Evolutionary conservation across 2,329 filamentous ascomycete genomes (phyloP), one percentile per base, ranked within the genome.

Genomic region (Aureobasidium sp.): DNA sequence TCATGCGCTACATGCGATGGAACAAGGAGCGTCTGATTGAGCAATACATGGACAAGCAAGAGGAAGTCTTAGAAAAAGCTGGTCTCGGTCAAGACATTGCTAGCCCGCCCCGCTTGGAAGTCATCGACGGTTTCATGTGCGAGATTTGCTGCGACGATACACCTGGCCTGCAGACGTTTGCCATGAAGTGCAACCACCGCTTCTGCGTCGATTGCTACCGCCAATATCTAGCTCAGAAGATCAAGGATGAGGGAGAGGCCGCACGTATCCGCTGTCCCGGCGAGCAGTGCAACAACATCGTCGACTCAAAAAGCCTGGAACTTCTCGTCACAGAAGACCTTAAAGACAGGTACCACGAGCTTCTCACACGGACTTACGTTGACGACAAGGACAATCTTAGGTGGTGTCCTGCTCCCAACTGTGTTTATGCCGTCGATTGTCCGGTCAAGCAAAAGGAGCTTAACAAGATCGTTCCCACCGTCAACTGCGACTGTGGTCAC

Each of bases 331-430:
- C 81, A 29, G 73, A 78, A 37, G 81, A 83, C 61, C 74, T 87
- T 34, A 81, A 79, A 63, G 79, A 81, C 44, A 85, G 91, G 67
- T 99, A 99, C 71, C 85, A 89, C 66, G 86, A 89, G 68, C 82
- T 99, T 17, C 85, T 99, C 37, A 96, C 90, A 70, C 83, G 94
- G 68, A 97, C 92, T 7, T 99, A 96, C 70, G 94, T 99, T 64
- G 94, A 99, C 74, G 93, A 99, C 75, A 96, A 91, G 76, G 92
- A 96, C 62, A 88, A 88, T 62, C 84, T 97, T 64, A 96, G 96
- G 74, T 99, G 94, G 94, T 99, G 94, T 73, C 94, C 94, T 0
- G 93, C 93, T 1, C 94, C 94, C n/a, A 93, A 99, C 74, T 99
- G 94, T 75, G 85, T 89, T 69, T 97, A 94, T 70, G 94, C 93